These are phyloP conservation scores for Globisporangium splendens DNA, from an alignment of 352 stramenopile genomes.

Conservation along the genomic window DNA sequence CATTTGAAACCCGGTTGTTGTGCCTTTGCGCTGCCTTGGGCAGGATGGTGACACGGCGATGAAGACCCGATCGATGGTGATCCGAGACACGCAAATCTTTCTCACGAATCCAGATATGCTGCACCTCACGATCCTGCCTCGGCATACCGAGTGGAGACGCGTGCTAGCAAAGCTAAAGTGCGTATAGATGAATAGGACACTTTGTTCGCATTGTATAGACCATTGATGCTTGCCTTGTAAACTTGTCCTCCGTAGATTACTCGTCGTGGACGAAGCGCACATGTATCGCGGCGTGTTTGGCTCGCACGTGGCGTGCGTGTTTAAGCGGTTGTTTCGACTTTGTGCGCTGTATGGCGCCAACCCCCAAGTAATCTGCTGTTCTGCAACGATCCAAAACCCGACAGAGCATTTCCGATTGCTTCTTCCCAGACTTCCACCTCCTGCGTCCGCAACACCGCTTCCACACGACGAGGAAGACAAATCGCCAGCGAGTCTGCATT, in stretches of 20 bases:
- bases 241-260: constrained; percentile 25
- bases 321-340: constrained; percentile 89
- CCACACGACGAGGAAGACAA: constrained; percentile 1
- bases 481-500: constrained; percentile 43
- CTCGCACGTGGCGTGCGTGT: constrained; percentile 80
- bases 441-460: background rate
- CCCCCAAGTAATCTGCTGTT: constrained; percentile 93
- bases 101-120: constrained; percentile 99
- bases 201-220: background rate
- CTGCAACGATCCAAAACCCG: constrained; percentile 94
- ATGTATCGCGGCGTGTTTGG: constrained; percentile 93
- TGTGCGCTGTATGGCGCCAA: constrained; percentile 78
- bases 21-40: background rate
- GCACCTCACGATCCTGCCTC: constrained; percentile 93
- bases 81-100: constrained; percentile 89
- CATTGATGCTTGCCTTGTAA: background rate
- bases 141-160: constrained; percentile 88
- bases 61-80: constrained; percentile 81
- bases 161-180: constrained; percentile 91
- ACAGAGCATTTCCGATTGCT: constrained; percentile 90
- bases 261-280: constrained; percentile 90
- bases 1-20: too few species aligned
- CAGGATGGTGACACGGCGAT: constrained; percentile 95
- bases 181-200: background rate
- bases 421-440: constrained; percentile 63